phyloP scores from a whole-genome alignment of 2,329 filamentous ascomycete species.

The Aspergillus sclerotialis region DNA sequence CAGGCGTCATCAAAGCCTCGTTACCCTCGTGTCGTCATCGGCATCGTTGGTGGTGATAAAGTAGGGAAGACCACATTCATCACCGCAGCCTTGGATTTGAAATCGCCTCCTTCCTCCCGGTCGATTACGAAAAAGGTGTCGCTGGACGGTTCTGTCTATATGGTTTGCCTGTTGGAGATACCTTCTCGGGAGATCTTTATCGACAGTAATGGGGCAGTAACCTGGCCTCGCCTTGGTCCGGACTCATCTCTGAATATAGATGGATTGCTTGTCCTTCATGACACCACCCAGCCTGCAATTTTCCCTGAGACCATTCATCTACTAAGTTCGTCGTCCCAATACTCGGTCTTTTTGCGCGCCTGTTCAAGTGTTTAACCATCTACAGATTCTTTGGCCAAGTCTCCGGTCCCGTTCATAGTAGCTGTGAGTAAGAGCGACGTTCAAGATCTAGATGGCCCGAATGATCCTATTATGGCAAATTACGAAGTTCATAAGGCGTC shows the following conservation, averaged over 20 bases:
- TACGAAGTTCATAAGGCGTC: conserved; percentile 70
- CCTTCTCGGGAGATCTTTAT: conserved; percentile 46
- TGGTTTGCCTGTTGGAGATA: conserved; percentile 53
- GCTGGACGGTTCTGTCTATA: conserved; percentile 48
- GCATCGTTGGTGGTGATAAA: conserved; percentile 47
- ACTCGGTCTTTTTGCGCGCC: conserved; percentile 7
- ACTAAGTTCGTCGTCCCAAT: conserved; percentile 58
- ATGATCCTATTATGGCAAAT: conserved; percentile 65
- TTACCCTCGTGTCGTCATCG: conserved; percentile 52
- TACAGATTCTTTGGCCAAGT: conserved; percentile 65
- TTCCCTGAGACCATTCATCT: conserved; percentile 67
- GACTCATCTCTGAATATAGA: conserved; percentile 71
- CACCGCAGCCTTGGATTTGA: conserved; percentile 49
- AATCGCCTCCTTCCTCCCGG: conserved; percentile 32
- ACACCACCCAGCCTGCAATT: conserved; percentile 72
- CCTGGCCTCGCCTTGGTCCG: conserved; percentile 49
- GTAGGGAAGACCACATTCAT: conserved; percentile 57
- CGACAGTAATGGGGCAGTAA: conserved; percentile 39
- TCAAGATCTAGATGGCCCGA: conserved; percentile 60
- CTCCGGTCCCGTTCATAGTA: conserved; percentile 67
- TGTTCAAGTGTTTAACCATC: too few species aligned
- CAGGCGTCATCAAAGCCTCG: conserved; percentile 20
- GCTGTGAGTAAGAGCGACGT: conserved; percentile 88
- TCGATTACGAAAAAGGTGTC: conserved; percentile 49
- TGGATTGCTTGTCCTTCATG: conserved; percentile 78